Percentiles rank a stretch among this genome's conserved stretches.
Conservation (phyloP, 768 basidiomycete genomes). For the Pleurotus giganteus region DNA sequence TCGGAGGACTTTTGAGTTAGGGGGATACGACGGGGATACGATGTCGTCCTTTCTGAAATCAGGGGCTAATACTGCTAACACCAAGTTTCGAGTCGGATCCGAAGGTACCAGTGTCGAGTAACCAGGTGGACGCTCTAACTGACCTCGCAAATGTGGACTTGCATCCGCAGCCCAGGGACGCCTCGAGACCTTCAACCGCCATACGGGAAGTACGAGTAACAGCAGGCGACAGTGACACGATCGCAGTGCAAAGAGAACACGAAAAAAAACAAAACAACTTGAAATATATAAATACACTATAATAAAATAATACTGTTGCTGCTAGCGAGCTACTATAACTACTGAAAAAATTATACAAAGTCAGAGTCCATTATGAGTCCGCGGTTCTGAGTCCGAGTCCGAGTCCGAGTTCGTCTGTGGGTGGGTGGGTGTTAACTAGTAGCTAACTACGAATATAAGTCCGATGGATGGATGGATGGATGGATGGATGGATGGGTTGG, state of each 20-base stretch:
- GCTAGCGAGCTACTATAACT: neutral
- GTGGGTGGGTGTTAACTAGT: neutral
- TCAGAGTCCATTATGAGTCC: neutral
- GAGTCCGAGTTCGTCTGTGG: neutral
- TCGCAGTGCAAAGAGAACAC: neutral
- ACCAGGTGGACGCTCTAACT: too few relatives aligned
- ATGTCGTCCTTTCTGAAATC: too few relatives aligned
- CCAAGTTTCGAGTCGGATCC: too few relatives aligned
- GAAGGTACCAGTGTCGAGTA: too few relatives aligned
- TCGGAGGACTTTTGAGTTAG: too few relatives aligned
- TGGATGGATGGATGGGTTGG: too few relatives aligned
- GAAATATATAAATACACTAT: slow-evolving; percentile 10
- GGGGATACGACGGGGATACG: too few relatives aligned
- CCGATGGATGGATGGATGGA: neutral
- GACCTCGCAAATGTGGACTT: too few relatives aligned
- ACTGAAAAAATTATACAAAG: too few relatives aligned
- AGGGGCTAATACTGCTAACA: too few relatives aligned
- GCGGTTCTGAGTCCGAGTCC: neutral
- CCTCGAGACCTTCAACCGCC: too few relatives aligned
- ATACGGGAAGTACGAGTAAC: neutral
- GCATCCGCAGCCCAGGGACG: too few relatives aligned
- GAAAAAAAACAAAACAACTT: neutral
- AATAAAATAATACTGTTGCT: slow-evolving; percentile 8
- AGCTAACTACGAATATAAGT: neutral
- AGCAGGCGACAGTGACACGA: neutral